Conservation (phyloP, 768 basidiomycete genomes). For the Coprinellus micaceus region DNA sequence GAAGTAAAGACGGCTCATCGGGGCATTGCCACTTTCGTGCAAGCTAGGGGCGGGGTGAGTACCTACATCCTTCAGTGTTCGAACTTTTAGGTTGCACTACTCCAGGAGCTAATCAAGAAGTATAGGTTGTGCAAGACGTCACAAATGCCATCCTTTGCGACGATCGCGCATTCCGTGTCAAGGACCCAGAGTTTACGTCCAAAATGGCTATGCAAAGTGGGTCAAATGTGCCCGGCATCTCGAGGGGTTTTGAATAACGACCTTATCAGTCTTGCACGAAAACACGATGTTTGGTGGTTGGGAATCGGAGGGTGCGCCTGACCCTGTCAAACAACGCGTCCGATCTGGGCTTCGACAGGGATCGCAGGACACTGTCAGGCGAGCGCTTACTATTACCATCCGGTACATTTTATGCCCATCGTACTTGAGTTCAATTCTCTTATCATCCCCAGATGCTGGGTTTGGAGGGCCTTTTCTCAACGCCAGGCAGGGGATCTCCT, state of each 20-base stretch:
- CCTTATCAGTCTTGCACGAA: too few species aligned
- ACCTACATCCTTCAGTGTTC: too few species aligned
- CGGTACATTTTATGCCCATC: not conserved
- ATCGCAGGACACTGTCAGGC: not conserved
- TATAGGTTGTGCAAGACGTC: not conserved
- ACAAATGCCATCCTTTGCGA: not conserved
- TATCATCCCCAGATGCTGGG: not conserved
- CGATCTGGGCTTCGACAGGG: not conserved
- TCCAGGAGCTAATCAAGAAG: too few species aligned
- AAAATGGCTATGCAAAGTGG: not conserved
- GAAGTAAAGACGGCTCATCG: too few species aligned
- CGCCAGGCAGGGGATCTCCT: not conserved
- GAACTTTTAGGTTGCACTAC: not conserved
- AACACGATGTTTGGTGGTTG: too few species aligned
- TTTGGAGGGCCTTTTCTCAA: not conserved
- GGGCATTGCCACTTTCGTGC: too few species aligned
- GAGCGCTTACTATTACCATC: slow-evolving; percentile 2
- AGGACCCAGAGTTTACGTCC: too few species aligned
- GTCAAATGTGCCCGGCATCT: not conserved
- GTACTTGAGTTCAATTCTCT: not conserved
- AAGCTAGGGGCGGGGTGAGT: too few species aligned
- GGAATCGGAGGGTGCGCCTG: slow-evolving; percentile 5
- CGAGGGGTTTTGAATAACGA: not conserved
- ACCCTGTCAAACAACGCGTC: not conserved
- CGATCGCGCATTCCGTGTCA: not conserved